Evolutionary conservation across 2,329 filamentous ascomycete genomes (phyloP), one percentile per base, ranked within the genome.

Genomic region (Pseudocercospora fuligena): DNA sequence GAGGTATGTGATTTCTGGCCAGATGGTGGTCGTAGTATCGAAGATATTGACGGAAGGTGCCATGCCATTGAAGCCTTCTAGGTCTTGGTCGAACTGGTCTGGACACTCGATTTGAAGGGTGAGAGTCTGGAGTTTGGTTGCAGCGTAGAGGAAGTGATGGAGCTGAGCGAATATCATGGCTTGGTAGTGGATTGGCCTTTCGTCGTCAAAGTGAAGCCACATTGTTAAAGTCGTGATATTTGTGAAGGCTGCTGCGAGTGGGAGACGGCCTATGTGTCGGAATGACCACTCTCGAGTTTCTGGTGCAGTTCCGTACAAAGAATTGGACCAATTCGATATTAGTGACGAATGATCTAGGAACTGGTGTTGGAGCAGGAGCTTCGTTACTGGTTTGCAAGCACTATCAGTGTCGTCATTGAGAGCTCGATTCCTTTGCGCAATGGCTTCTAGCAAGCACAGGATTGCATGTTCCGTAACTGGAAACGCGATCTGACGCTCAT

Each of bases 191-290:
- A 12, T 5, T 5, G 19, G 19, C 19, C 23, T 51, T 19, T 51
- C 47, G 47, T 23, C 6, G 36, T 47, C 56, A 14, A 40, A 19
- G 19, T 60, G 21, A n/a, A 25, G 36, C 58, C 58, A 60, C 25
- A 60, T 27, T 12, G 58, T 29, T 23, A 60, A 21, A 49, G 25
- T 23, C 9, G 58, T 60, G 16, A 60, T 33, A 16, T 60, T 43
- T 4, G 36, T 46, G 36, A 60, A 60, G 9, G 58, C 58, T 14
- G 58, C 8, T 27, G 47, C 47, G 19, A 51, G 47, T 51, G 47
- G 47, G n/a, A 51, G 47, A 21, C 19, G 47, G 19, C 47, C 47
- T 51, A 19, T 25, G 19, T 51, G 47, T 3, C 19, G 19, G 9
- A 51, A 9, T 5, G 47, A 23, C 47, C 47, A 51, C 19, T 51